Percentiles rank a stretch among this genome's conserved stretches.
These are phyloP conservation scores for Cercospora beticola DNA, from an alignment of 2,329 filamentous ascomycete species.

Conservation along the genomic window DNA sequence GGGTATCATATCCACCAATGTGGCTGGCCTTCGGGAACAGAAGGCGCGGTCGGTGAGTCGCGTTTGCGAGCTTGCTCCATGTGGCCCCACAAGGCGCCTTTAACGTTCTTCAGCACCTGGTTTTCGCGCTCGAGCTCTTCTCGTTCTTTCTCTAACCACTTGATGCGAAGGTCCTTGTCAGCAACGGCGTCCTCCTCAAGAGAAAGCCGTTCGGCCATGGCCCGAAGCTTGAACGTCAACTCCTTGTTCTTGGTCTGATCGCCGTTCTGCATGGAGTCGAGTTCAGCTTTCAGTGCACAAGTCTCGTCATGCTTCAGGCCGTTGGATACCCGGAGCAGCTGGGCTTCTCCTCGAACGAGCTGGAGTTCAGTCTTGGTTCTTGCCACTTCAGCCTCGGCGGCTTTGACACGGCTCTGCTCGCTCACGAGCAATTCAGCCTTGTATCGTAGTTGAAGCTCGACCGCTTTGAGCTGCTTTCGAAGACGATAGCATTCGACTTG, in stretches of 20 bases:
- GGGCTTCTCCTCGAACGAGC: slow-evolving; percentile 4
- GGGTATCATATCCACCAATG: slow-evolving; percentile 5
- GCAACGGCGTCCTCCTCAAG: slow-evolving; percentile 9
- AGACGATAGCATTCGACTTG: slow-evolving; percentile 14
- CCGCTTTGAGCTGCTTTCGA: slow-evolving; percentile 7
- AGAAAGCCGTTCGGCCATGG: slow-evolving; percentile 14
- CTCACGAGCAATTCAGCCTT: slow-evolving; percentile 1
- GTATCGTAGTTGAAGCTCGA: slow-evolving; percentile 1
- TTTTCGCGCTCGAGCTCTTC: slow-evolving; percentile 16
- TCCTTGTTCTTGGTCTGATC: slow-evolving; percentile 10
- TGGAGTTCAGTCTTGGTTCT: slow-evolving; percentile 5
- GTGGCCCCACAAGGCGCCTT: slow-evolving; percentile 10
- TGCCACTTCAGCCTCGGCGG: neutral
- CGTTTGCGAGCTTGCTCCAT: slow-evolving; percentile 10
- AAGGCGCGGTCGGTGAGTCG: neutral
- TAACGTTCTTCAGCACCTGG: slow-evolving; percentile 15
- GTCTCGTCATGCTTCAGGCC: slow-evolving; percentile 7
- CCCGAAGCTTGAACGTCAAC: neutral
- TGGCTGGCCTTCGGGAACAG: slow-evolving; percentile 5
- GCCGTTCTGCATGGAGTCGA: neutral
- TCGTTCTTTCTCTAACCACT: slow-evolving; percentile 14
- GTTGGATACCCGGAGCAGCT: slow-evolving; percentile 3
- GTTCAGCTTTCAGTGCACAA: slow-evolving; percentile 3
- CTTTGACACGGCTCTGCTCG: neutral
- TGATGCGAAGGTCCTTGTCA: slow-evolving; percentile 13